Evolutionary conservation across 2,329 filamentous ascomycete species (phyloP).

Genomic region (Epichloe gansuensis): DNA sequence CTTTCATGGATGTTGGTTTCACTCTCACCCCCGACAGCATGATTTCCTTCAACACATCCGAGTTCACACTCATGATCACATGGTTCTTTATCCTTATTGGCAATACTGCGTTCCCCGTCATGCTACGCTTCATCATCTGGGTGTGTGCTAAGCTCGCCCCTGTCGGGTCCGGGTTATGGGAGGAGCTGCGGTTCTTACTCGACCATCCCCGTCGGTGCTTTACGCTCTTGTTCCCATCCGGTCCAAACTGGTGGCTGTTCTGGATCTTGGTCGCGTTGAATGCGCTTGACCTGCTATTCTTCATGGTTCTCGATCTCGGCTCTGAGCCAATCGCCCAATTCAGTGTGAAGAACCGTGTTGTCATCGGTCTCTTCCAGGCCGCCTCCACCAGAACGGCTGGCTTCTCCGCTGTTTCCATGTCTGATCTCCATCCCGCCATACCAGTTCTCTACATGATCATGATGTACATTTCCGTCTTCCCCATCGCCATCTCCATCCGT

Average conservation of each 20-base stretch:
- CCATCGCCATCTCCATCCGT: conserved; percentile 89
- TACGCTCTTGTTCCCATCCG: conserved; percentile 80
- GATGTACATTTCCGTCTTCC: conserved; percentile 99
- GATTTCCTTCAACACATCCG: conserved; percentile 70
- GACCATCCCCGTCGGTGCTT: conserved; percentile 96
- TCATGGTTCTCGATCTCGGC: conserved; percentile 81
- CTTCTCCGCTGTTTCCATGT: conserved; percentile 69
- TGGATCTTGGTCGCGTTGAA: conserved; percentile 75
- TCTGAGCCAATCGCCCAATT: conserved; percentile 55
- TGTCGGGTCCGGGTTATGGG: conserved; percentile 59
- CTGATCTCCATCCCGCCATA: conserved; percentile 73
- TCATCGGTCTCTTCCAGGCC: conserved; percentile 85
- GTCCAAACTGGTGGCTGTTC: conserved; percentile 93
- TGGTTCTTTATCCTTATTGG: conserved; percentile 86
- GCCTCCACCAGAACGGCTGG: conserved; percentile 83
- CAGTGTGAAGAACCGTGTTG: conserved; percentile 60
- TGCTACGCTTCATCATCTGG: conserved; percentile 93
- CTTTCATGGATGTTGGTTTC: conserved; percentile 93
- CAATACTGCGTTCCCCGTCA: conserved; percentile 90
- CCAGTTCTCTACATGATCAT: conserved; percentile 93
- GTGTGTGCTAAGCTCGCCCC: conserved; percentile 54
- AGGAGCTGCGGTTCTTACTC: conserved; percentile 80
- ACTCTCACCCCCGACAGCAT: conserved; percentile 90
- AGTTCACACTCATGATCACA: conserved; percentile 64
- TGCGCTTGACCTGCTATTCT: conserved; percentile 75